Base-by-base conservation (phyloP, 805 yeast genomes). In the Spathaspora gorwiae region DNA sequence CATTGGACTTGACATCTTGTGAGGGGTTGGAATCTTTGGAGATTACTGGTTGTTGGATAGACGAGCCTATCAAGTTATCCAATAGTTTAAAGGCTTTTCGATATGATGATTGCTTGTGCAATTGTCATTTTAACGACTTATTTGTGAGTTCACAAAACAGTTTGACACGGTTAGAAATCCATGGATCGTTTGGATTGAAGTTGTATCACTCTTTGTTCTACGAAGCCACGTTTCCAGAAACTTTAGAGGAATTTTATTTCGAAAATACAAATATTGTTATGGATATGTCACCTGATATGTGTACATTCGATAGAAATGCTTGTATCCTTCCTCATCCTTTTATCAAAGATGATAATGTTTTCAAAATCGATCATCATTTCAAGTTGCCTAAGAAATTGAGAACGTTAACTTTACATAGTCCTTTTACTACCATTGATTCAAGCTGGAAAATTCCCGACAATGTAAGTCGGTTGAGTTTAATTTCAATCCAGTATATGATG, bases 371-470 rank as follows among this genome's bases (percentile, higher is more conserved):
- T 36, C 13, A 24, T 12, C 24, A 26, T 5, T 26, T 36, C 30
- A 36, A 36, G 26, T 26, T 36, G 11, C 39, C 39, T 11, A 26
- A 36, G 3, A 26, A 5, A 3, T 27, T 36, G n/a, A 36, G 26
- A 26, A 24, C 12, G 11, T 36, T 36, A 26, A 14, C 24, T 36
- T 36, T 36, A 36, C 24, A 27, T 36, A 12, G 39, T 36, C 39
- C 39, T 5, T 36, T 36, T 26, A 36, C 39, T 26, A 30, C 30
- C n/a, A 36, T 36, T 36, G 39, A 36, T 26, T 36, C 39, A 36
- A 14, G 30, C 26, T 36, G 31, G 39, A 36, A 36, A 27, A 36
- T 36, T 9, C 39, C 39, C 6, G 14, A 26, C 4, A 36, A 8
- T 11, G 31, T 36, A 1, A 24, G 5, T 24, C 13, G 15, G 6